Conservation (phyloP, 345 rosid species). For the Corymbia maculata region DNA sequence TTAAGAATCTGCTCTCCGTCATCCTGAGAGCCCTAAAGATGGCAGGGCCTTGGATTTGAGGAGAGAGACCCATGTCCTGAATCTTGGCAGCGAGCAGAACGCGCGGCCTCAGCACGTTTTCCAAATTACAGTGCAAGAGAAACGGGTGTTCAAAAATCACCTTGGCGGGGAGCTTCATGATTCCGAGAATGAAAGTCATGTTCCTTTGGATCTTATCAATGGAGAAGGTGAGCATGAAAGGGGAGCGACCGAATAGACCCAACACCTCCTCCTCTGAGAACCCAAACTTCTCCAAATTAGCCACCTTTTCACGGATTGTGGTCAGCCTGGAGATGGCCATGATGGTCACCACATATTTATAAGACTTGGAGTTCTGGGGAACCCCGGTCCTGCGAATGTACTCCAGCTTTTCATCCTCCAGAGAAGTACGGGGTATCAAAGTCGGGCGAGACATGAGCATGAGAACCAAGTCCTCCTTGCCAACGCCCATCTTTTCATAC, state of each 20-base stretch:
- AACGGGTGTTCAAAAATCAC: slow-evolving; percentile 37
- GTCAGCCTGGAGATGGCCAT: slow-evolving; percentile 62
- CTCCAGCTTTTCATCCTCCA: slow-evolving; percentile 50
- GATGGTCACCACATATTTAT: slow-evolving; percentile 49
- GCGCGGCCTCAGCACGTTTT: slow-evolving; percentile 53
- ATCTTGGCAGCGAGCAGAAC: slow-evolving; percentile 39
- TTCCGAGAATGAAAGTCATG: slow-evolving; percentile 69
- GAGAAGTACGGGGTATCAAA: slow-evolving; percentile 57
- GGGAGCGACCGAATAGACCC: slow-evolving; percentile 50
- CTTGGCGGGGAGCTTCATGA: slow-evolving; percentile 49
- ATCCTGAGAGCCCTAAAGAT: slow-evolving; percentile 51
- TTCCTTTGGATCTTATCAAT: slow-evolving; percentile 80
- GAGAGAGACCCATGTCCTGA: slow-evolving; percentile 48
- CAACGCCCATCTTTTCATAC: slow-evolving; percentile 51
- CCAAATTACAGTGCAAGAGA: slow-evolving; percentile 46
- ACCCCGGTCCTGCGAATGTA: slow-evolving; percentile 52
- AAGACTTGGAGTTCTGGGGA: slow-evolving; percentile 49
- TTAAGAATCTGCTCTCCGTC: slow-evolving; percentile 53
- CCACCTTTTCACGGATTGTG: slow-evolving; percentile 55
- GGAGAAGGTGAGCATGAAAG: slow-evolving; percentile 46
- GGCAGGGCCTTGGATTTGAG: slow-evolving; percentile 19
- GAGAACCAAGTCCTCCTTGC: slow-evolving; percentile 32
- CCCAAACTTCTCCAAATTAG: slow-evolving; percentile 71
- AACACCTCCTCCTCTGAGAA: slow-evolving; percentile 57
- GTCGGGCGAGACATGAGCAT: slow-evolving; percentile 69